Base-by-base conservation (phyloP, 208 protist species). In the Leishmania guyanensis region DNA sequence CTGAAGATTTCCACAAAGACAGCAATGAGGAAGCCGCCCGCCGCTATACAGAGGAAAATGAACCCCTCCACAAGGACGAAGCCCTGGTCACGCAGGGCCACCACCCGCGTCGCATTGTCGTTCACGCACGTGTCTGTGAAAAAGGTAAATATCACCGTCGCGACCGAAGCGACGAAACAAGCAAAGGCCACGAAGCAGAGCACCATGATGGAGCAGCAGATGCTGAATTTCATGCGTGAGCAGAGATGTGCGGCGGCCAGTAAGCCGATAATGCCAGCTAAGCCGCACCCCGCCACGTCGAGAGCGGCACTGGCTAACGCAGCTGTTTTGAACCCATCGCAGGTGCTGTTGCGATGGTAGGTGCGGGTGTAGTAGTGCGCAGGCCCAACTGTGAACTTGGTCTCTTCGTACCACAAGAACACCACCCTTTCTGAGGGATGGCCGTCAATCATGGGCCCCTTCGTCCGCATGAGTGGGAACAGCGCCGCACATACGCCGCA, bases 41-140 rank as follows among this genome's bases (percentile, higher is more conserved):
- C 64, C 20, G 83, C 83, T 12, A 84, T 71, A 72, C 78, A 83
- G 16, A 84, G 78, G 20, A 87, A 54, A 43, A 79, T 80, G 46
- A 89, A 89, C 69, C 86, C 86, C 78, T 89, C 86, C 9, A 83
- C 83, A n/a, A 89, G 69, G 29, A 76, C 58, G 72, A 77, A 89
- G 26, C 62, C 77, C 17, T 53, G 50, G 48, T 48, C 51, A 60
- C 80, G 53, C 33, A 85, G 66, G 33, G 76, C 73, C 60, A 65
- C 36, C 60, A 29, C 29, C 26, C 26, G 56, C 0, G 29, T 65
- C 26, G 33, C 33, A 6, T 50, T n/a, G 26, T 75, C 66, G 22
- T 84, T 80, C 69, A 80, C 69, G 26, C 81, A 84, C 8, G 50
- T 53, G 20, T 70, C n/a, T 2, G 58, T 53, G 36, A 56, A 58